A percentile compares a stretch with the other conserved stretches of the same genome.
Evolutionary conservation across 768 basidiomycete genomes (phyloP).

Genomic region (Tubosaeta sp.): DNA sequence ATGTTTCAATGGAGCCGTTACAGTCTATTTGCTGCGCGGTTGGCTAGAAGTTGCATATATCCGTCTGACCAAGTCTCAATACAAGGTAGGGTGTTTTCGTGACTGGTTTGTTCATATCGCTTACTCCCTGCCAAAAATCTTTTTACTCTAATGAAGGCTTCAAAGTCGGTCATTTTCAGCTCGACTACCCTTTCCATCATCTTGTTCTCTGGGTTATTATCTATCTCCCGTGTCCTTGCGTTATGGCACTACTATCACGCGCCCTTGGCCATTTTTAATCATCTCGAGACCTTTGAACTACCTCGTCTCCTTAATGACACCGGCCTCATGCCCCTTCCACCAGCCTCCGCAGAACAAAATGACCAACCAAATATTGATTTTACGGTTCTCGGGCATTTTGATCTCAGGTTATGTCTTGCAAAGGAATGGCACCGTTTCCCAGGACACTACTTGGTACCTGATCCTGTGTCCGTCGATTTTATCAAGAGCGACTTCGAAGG

Average conservation of each 20-base stretch:
- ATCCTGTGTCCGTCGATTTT: slow-evolving; percentile 78
- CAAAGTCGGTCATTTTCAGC: slow-evolving; percentile 70
- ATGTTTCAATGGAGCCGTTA: slow-evolving; percentile 92
- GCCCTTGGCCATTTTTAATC: slow-evolving; percentile 65
- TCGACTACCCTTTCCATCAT: slow-evolving; percentile 70
- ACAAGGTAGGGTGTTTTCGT: slow-evolving; percentile 53
- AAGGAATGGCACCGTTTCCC: slow-evolving; percentile 98
- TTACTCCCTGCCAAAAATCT: background rate
- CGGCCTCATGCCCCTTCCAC: slow-evolving; percentile 51
- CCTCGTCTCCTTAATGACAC: slow-evolving; percentile 76
- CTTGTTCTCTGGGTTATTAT: slow-evolving; percentile 61
- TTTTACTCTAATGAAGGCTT: slow-evolving; percentile 50
- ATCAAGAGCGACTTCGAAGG: slow-evolving; percentile 91
- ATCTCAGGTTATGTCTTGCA: slow-evolving; percentile 76
- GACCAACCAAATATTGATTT: slow-evolving; percentile 55
- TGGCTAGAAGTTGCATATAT: slow-evolving; percentile 81
- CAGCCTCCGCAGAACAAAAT: slow-evolving; percentile 41
- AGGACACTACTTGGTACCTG: slow-evolving; percentile 82
- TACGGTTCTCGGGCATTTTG: slow-evolving; percentile 60
- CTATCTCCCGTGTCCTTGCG: slow-evolving; percentile 75
- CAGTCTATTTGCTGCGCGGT: slow-evolving; percentile 78
- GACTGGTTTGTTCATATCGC: background rate
- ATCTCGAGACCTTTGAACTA: slow-evolving; percentile 74
- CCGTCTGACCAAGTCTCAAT: slow-evolving; percentile 75
- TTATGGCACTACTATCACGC: slow-evolving; percentile 89